Conservation (phyloP, 495 filamentous ascomycete species). For the Hyaloscypha bicolor region DNA sequence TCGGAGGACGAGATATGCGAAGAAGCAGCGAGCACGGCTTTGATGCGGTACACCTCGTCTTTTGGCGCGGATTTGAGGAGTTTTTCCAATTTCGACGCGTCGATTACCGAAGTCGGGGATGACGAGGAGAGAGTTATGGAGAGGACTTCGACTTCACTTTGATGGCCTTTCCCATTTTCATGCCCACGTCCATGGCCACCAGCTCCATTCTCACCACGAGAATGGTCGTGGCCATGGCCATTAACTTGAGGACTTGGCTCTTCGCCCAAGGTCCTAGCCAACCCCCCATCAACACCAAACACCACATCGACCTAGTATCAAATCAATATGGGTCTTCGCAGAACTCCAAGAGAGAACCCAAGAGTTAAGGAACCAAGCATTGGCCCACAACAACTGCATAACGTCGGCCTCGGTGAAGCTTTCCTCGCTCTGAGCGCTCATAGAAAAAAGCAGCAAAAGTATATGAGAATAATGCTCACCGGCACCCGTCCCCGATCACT, state of each 20-base stretch:
- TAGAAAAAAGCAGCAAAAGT: too few relatives aligned
- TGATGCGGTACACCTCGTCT: constrained; percentile 95
- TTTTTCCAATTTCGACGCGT: constrained; percentile 63
- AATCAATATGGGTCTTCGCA: too few relatives aligned
- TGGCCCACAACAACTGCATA: too few relatives aligned
- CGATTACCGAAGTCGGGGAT: constrained; percentile 46
- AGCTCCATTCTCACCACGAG: too few relatives aligned
- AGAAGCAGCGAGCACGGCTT: constrained; percentile 72
- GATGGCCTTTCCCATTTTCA: constrained; percentile 55
- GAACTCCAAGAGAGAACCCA: too few relatives aligned
- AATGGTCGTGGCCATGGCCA: too few relatives aligned
- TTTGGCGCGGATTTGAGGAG: constrained; percentile 74
- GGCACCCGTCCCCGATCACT: constrained; percentile 74
- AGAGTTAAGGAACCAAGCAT: too few relatives aligned
- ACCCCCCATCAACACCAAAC: constrained; percentile 82
- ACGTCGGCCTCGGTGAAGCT: too few relatives aligned
- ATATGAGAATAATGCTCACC: constrained; percentile 33
- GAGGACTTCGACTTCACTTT: constrained; percentile 88
- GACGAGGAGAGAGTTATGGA: constrained; percentile 64
- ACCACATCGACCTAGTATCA: constrained; percentile 54
- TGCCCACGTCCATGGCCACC: constrained; percentile 39
- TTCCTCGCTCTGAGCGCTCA: too few relatives aligned
- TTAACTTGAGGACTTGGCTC: constrained; percentile 27
- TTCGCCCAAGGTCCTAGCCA: constrained; percentile 62
- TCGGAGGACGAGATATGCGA: constrained; percentile 50